A percentile compares a stretch with the other conserved stretches of the same genome.
Conservation (phyloP, 306 rosid species). For the Arachis hypogaea region DNA sequence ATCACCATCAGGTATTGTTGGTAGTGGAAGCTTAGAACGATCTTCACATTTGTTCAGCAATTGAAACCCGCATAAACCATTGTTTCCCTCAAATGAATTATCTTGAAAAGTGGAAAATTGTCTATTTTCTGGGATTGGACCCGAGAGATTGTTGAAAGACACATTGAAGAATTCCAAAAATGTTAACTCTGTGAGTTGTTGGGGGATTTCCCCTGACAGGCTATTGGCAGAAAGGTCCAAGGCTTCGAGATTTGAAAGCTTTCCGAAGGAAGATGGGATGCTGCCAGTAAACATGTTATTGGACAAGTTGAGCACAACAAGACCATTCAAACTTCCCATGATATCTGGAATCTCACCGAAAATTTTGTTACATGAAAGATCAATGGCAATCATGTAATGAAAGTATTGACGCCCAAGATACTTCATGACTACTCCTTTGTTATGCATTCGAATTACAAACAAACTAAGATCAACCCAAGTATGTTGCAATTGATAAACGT, state of each 20-base stretch:
- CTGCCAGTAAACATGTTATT: constrained; percentile 18
- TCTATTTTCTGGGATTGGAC: constrained; percentile 23
- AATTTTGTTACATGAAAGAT: constrained; percentile 32
- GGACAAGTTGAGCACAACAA: constrained; percentile 19
- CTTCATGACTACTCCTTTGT: background rate
- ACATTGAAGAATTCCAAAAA: constrained; percentile 28
- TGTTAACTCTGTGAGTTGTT: constrained; percentile 13
- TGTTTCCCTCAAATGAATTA: constrained; percentile 21
- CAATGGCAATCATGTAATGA: constrained; percentile 25
- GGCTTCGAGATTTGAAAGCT: constrained; percentile 26
- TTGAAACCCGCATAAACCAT: constrained; percentile 15
- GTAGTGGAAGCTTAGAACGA: background rate
- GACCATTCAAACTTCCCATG: background rate
- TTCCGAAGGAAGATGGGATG: constrained; percentile 22
- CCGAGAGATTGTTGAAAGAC: constrained; percentile 24
- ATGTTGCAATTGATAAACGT: too few relatives aligned
- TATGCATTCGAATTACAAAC: background rate
- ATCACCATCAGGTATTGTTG: background rate
- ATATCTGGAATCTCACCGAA: constrained; percentile 18
- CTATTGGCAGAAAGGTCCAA: constrained; percentile 31
- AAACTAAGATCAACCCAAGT: too few relatives aligned
- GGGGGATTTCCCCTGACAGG: constrained; percentile 29
- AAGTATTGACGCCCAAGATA: background rate
- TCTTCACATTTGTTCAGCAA: constrained; percentile 16
- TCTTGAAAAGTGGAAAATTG: constrained; percentile 21